Evolutionary conservation across 768 basidiomycete species (phyloP), one percentile per base, ranked within the genome.

Genomic region (Trametes punicea): DNA sequence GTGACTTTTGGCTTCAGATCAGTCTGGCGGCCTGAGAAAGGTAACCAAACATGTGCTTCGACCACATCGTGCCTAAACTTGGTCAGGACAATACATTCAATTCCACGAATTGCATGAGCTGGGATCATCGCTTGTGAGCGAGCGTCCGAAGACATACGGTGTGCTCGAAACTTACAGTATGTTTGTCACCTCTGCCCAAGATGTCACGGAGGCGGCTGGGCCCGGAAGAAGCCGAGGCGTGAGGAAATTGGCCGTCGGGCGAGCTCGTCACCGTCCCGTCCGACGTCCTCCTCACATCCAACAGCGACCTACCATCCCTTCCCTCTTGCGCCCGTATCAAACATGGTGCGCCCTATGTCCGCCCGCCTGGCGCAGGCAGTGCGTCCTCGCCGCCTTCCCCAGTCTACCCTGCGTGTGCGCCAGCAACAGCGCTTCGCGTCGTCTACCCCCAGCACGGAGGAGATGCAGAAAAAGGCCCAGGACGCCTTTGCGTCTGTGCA

Each of bases 401-500:
- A 53, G 51, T 50, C 55, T 47, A 26, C n/a, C 42, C 52, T 56
- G 38, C 57, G 58, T 45, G 38, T 55, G 33, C 60, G 48, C 47
- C 56, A 57, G 48, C 65, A 59, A 46, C 46, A 59, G 45, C 65
- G 67, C 50, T 65, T 66, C 53, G 67, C 67, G 49, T 66, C 63
- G 25, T 61, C 63, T 44, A 61, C 64, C 38, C 63, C 67, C 41
- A 67, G 50, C 64, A 51, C 79, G 29, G 78, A 81, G 61, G 70
- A 75, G 6, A 70, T 83, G 2, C 82, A 84, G 67, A 83, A 88
- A 74, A 88, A 86, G 69, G 84, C 87, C 6, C 83, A 88, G 71
- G 84, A 90, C 50, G 76, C 80, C 38, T 72, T 88, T 57, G 75
- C 78, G 46, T 70, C 73, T 40, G 85, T 80, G 8, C 83, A 85